Conservation (phyloP, 2,329 filamentous ascomycete genomes). For the Ascochyta rabiei region DNA sequence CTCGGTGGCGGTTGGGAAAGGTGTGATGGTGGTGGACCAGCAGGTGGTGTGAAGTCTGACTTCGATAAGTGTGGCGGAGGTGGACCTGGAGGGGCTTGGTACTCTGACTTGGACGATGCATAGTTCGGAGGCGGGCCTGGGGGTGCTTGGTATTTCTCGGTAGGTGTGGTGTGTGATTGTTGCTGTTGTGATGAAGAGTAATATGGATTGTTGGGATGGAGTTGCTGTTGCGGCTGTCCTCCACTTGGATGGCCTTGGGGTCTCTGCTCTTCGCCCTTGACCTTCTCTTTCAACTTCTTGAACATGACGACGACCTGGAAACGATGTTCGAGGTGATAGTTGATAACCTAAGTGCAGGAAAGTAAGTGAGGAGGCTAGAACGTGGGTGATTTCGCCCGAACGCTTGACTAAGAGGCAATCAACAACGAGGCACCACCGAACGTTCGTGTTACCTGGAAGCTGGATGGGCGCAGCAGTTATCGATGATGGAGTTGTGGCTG, state of each 20-base stretch:
- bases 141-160: slow-evolving; percentile 39
- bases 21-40: slow-evolving; percentile 35
- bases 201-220: slow-evolving; percentile 34
- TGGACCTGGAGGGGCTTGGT: slow-evolving; percentile 25
- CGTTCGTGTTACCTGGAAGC: neutral
- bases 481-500: slow-evolving; percentile 3
- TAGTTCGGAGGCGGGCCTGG: slow-evolving; percentile 40
- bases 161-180: slow-evolving; percentile 23
- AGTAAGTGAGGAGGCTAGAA: neutral
- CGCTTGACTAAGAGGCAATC: neutral
- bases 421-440: neutral
- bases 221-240: slow-evolving; percentile 29
- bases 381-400: neutral
- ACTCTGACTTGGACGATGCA: slow-evolving; percentile 15
- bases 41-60: slow-evolving; percentile 36
- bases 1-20: slow-evolving; percentile 42
- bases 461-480: neutral
- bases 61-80: slow-evolving; percentile 29
- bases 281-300: slow-evolving; percentile 45
- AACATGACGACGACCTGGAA: slow-evolving; percentile 33
- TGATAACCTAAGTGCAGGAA: neutral
- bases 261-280: slow-evolving; percentile 35
- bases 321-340: neutral
- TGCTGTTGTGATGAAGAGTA: slow-evolving; percentile 21
- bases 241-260: slow-evolving; percentile 7